Percentiles rank a stretch among this genome's conserved stretches.
phyloP scores from a whole-genome alignment of 2,329 filamentous ascomycete genomes.

The Colletotrichum paranaense region DNA sequence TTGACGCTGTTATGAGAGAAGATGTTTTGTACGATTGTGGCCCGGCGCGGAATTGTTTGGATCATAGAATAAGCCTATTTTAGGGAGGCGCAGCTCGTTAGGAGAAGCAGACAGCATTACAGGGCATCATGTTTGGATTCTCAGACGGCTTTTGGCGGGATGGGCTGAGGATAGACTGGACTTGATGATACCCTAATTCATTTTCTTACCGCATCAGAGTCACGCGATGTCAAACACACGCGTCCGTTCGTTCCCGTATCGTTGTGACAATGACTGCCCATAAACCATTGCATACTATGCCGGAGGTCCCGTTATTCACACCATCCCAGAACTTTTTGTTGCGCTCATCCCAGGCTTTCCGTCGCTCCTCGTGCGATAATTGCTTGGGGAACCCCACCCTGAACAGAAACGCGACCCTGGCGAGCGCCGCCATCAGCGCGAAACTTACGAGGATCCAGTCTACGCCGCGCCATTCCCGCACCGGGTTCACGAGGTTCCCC shows the following conservation, averaged over 20 bases:
- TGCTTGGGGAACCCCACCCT: slow-evolving; percentile 4
- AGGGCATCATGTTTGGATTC: slow-evolving; percentile 25
- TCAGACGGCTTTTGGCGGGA: neutral
- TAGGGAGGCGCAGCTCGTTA: neutral
- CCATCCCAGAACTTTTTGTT: too few relatives aligned
- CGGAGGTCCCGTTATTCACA: too few relatives aligned
- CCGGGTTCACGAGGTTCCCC: neutral
- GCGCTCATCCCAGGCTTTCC: too few relatives aligned
- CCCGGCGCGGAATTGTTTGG: neutral
- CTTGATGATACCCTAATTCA: slow-evolving; percentile 35
- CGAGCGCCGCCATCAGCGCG: neutral
- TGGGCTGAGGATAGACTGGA: slow-evolving; percentile 34
- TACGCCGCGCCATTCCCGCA: slow-evolving; percentile 19
- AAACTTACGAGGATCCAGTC: slow-evolving; percentile 19
- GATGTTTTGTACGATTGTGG: slow-evolving; percentile 23
- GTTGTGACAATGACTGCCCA: too few relatives aligned
- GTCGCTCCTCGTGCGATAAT: neutral
- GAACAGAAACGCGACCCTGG: neutral
- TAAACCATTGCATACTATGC: too few relatives aligned
- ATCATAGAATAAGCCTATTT: neutral
- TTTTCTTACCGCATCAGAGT: neutral
- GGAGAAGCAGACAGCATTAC: neutral
- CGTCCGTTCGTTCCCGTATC: too few relatives aligned
- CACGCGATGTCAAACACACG: neutral
- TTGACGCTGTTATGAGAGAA: slow-evolving; percentile 24